Evolutionary conservation across 108 stramenopile genomes (phyloP), one percentile per base, ranked within the genome.

Genomic region (Seminavis robusta): DNA sequence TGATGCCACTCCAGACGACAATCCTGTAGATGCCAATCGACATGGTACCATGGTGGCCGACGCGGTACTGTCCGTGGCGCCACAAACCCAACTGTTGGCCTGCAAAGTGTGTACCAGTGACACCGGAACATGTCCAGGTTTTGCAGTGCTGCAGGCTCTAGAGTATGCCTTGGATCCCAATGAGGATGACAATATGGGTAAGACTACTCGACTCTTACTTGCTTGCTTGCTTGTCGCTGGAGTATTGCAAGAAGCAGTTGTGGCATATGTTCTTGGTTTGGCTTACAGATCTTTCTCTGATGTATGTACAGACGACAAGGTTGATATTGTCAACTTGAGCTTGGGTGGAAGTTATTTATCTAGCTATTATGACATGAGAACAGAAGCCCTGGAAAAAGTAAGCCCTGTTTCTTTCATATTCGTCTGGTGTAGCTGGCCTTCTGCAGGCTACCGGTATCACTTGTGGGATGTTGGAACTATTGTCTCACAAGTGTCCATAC

Each of bases 11-110:
- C 9, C 9, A 2, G 51, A 52, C 29, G 30, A 57, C 25, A 34
- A 69, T 51, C 67, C 67, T 5, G 52, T 69, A 33, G 67, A 69
- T 53, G 41, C 33, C 13, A 1, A 15, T 31, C 6, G 20, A 9
- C 67, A 69, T 32, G 67, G 67, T 3, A 61, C 67, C 2, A 33
- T 33, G 3, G 67, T 69, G 15, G 59, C 67, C 5, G 52, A 52
- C 8, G 57, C 49, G 9, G 45, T 69, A 32, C 16, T 55, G 3
- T 17, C 67, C 7, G 43, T 69, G 5, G 67, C 67, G 1, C 67
- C 67, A 7, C 39, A 61, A 19, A 60, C 40, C 3, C 26, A 45
- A 9, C 27, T 69, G 8, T 20, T 69, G 7, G 60, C 60, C 10
- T 59, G 31, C 50, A 61, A 54, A 24, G 52, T 47, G 8, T 69